These are phyloP conservation scores for Pholiota conissans DNA, from an alignment of 768 basidiomycete genomes.

Conservation along the genomic window DNA sequence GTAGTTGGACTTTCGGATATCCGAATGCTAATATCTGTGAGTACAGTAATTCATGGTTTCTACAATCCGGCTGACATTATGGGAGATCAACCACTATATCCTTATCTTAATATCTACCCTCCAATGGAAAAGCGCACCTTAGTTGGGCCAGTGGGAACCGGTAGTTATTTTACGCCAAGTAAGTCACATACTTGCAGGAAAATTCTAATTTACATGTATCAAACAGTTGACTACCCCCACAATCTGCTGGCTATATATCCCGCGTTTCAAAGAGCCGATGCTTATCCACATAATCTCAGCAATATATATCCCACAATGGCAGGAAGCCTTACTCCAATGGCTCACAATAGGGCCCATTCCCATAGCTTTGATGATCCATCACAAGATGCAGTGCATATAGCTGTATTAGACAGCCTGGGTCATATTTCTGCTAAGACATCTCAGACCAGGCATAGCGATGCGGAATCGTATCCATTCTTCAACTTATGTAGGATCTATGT, in stretches of 20 bases:
- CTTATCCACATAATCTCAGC: conserved; percentile 1
- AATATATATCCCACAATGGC: background rate
- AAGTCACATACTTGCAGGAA: no score
- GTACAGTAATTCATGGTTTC: conserved; percentile 1
- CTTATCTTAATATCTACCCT: conserved; percentile 31
- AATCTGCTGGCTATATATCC: conserved; percentile 1
- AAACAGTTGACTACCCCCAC: background rate
- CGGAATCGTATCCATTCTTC: conserved; percentile 8
- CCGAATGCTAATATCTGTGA: conserved; percentile 30
- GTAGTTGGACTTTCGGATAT: conserved; percentile 18
- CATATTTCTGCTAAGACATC: background rate
- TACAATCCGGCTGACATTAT: background rate
- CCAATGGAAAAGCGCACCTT: background rate
- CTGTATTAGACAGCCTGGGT: background rate
- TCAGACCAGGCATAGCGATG: background rate
- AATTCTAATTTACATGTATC: background rate
- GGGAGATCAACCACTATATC: conserved; percentile 34
- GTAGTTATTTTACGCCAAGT: background rate
- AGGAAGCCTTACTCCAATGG: background rate
- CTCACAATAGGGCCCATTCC: background rate
- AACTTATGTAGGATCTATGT: conserved; percentile 14
- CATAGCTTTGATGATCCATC: no score
- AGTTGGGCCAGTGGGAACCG: background rate
- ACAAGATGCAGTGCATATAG: no score
- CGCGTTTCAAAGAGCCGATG: background rate